phyloP scores from a whole-genome alignment of 306 rosid genomes.

The Cucurbita argyrosperma region DNA sequence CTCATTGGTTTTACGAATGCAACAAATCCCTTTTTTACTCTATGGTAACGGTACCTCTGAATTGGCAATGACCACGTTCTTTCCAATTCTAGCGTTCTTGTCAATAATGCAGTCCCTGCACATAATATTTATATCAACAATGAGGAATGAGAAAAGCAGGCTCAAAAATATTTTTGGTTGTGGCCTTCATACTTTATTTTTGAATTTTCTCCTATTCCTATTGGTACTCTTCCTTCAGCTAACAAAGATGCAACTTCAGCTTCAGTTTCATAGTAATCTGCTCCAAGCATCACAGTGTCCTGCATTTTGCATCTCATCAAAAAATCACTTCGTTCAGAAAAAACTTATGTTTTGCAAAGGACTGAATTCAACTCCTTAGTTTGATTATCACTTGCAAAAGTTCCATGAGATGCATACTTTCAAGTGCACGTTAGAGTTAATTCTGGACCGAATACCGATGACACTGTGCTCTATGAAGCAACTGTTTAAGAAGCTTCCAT shows the following conservation, averaged over 20 bases:
- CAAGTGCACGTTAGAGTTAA: constrained; percentile 58
- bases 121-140: constrained; percentile 6
- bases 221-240: constrained; percentile 80
- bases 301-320: constrained; percentile 14
- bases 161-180: not conserved
- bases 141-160: constrained; percentile 1
- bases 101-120: constrained; percentile 84
- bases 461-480: constrained; percentile 79
- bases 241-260: constrained; percentile 41
- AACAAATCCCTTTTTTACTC: not conserved
- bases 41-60: constrained; percentile 36
- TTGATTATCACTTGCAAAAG: not conserved
- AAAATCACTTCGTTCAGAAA: not conserved
- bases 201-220: constrained; percentile 84
- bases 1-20: not conserved
- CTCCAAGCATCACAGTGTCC: constrained; percentile 96
- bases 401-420: constrained; percentile 41
- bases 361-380: not conserved
- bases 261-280: constrained; percentile 80
- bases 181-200: constrained; percentile 43
- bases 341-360: not conserved
- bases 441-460: constrained; percentile 80
- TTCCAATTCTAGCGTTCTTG: constrained; percentile 87
- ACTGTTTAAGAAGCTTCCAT: constrained; percentile 76
- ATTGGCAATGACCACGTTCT: constrained; percentile 60